These are phyloP conservation scores for Cryptococcus sp. DNA, from an alignment of 1,284 basidiomycete genomes.

Conservation along the genomic window DNA sequence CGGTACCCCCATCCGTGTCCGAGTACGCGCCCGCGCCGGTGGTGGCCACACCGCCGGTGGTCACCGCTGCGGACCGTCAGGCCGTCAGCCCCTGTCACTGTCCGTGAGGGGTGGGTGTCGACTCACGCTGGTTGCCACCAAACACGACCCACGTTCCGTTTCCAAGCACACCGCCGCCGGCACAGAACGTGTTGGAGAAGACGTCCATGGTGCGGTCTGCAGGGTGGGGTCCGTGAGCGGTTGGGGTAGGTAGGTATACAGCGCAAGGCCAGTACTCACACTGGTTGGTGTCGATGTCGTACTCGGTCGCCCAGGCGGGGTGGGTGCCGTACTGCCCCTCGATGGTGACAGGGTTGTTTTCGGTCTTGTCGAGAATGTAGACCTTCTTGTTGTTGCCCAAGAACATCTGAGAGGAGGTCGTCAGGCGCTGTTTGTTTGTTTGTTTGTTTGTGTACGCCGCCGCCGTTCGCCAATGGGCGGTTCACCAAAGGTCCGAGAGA, in stretches of 20 bases:
- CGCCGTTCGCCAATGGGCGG: too few species aligned
- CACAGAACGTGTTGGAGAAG: conserved; percentile 73
- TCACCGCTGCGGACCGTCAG: conserved; percentile 27
- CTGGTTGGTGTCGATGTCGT: conserved; percentile 51
- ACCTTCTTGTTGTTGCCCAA: conserved; percentile 52
- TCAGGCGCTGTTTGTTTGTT: neutral
- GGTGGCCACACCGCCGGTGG: conserved; percentile 41
- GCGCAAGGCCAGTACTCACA: conserved; percentile 24
- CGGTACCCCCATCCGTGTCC: conserved; percentile 64
- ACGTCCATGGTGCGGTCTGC: conserved; percentile 62
- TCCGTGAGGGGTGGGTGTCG: too few species aligned
- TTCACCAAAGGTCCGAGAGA: neutral
- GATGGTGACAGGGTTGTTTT: conserved; percentile 59
- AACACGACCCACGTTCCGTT: conserved; percentile 56
- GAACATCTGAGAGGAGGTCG: conserved; percentile 48
- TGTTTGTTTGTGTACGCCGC: too few species aligned
- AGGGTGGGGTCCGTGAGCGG: neutral
- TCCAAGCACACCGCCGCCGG: conserved; percentile 53
- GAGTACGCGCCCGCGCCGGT: conserved; percentile 47
- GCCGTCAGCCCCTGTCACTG: conserved; percentile 8
- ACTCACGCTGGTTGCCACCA: conserved; percentile 68
- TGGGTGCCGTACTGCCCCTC: conserved; percentile 48
- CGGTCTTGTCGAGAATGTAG: conserved; percentile 54
- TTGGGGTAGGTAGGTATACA: too few species aligned
- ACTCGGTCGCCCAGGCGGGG: conserved; percentile 53